Evolutionary conservation across 73 alveolate species (phyloP).

Genomic region (Paramecium octaurelia): DNA sequence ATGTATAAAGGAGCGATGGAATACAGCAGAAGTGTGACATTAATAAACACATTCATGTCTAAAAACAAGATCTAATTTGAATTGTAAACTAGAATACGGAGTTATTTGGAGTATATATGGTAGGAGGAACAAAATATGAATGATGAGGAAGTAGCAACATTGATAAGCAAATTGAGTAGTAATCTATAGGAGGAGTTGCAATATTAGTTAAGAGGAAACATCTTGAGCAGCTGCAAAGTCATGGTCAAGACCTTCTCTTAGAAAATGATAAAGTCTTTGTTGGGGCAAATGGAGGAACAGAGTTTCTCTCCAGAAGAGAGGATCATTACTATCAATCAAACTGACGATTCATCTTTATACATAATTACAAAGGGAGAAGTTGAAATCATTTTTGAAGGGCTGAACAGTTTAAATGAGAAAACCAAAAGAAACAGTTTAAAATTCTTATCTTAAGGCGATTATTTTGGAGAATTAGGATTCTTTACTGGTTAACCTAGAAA

Average conservation of each 20-base stretch:
- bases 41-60: slow-evolving; percentile 74
- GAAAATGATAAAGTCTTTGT: slow-evolving; percentile 66
- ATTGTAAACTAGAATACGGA: slow-evolving; percentile 70
- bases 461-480: slow-evolving; percentile 84
- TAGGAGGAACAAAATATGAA: slow-evolving; percentile 70
- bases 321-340: slow-evolving; percentile 70
- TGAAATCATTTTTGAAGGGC: slow-evolving; percentile 67
- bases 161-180: slow-evolving; percentile 70
- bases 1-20: slow-evolving; percentile 66
- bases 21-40: slow-evolving; percentile 75
- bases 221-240: slow-evolving; percentile 68
- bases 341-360: slow-evolving; percentile 69
- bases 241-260: slow-evolving; percentile 66
- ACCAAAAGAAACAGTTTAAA: slow-evolving; percentile 54
- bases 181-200: slow-evolving; percentile 69
- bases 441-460: slow-evolving; percentile 68
- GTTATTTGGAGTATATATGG: slow-evolving; percentile 82
- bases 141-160: slow-evolving; percentile 74
- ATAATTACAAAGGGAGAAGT: slow-evolving; percentile 79
- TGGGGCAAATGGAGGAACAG: slow-evolving; percentile 62
- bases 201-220: slow-evolving; percentile 70
- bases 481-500: slow-evolving; percentile 79
- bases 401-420: slow-evolving; percentile 43
- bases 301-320: slow-evolving; percentile 83
- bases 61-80: slow-evolving; percentile 75